Evolutionary conservation across 768 basidiomycete genomes (phyloP).

Genomic region (Tephrocybe sp.): DNA sequence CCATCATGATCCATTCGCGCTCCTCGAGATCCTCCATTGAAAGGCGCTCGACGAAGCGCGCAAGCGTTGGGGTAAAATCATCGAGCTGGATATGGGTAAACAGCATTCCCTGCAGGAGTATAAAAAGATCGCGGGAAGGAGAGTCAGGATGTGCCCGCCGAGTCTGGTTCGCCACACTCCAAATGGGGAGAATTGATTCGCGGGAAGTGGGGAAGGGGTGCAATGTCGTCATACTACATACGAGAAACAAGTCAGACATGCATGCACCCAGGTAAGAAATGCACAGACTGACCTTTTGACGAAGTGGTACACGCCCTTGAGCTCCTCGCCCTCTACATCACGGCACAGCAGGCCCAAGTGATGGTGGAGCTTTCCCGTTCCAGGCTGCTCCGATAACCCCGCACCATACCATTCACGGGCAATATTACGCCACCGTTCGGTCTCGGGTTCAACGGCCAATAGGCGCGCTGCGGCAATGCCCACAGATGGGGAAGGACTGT

Average conservation of each 20-base stretch:
- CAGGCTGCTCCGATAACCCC: conserved; percentile 86
- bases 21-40: conserved; percentile 79
- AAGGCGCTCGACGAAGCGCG: conserved; percentile 84
- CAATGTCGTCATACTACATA: conserved; percentile 87
- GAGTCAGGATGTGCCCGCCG: conserved; percentile 76
- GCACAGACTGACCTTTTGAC: conserved; percentile 76
- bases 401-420: conserved; percentile 92
- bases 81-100: conserved; percentile 96
- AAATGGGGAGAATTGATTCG: conserved; percentile 88
- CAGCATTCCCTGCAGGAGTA: conserved; percentile 94
- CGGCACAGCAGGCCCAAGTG: conserved; percentile 87
- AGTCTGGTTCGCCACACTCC: conserved; percentile 74
- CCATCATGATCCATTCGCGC: conserved; percentile 98
- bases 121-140: conserved; percentile 74
- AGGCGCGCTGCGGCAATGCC: conserved; percentile 81
- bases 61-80: conserved; percentile 79
- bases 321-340: conserved; percentile 80
- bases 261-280: conserved; percentile 3
- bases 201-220: conserved; percentile 88
- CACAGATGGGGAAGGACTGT: conserved; percentile 73
- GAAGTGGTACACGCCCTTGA: conserved; percentile 90
- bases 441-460: conserved; percentile 86
- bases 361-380: conserved; percentile 93
- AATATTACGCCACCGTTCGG: conserved; percentile 87
- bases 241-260: conserved; percentile 1